Evolutionary conservation across 2,329 filamentous ascomycete species (phyloP).

Genomic region (Cordyceps militaris): DNA sequence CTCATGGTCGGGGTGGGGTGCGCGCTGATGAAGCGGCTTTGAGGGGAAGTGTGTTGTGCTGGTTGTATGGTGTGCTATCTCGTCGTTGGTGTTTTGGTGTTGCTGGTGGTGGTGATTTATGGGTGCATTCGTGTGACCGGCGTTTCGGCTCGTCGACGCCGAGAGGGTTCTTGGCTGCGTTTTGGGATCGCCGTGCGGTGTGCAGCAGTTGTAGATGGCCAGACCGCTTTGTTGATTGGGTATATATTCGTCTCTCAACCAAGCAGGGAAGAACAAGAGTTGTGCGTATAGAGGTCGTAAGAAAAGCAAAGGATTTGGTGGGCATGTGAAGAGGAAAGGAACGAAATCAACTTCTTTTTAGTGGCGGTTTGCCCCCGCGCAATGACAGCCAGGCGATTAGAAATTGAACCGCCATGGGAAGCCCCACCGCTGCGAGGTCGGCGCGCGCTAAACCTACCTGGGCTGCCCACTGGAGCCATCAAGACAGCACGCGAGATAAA

Average conservation of each 20-base stretch:
- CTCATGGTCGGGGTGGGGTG: slow-evolving; percentile 58
- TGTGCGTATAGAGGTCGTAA: too few relatives aligned
- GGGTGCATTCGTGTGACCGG: neutral
- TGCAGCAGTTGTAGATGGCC: too few relatives aligned
- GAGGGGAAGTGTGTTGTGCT: neutral
- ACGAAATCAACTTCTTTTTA: too few relatives aligned
- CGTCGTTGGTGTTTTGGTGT: neutral
- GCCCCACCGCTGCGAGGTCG: slow-evolving; percentile 11
- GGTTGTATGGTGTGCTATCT: neutral
- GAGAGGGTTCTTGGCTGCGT: neutral
- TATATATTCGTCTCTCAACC: too few relatives aligned
- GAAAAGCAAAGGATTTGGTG: too few relatives aligned
- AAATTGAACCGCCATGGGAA: slow-evolving; percentile 2
- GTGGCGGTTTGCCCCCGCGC: slow-evolving; percentile 6
- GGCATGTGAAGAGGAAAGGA: too few relatives aligned
- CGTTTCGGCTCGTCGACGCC: neutral
- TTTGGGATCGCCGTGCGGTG: neutral
- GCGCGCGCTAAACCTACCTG: neutral
- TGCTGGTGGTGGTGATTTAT: neutral
- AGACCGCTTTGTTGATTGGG: too few relatives aligned
- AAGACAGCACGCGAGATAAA: neutral
- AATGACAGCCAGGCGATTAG: slow-evolving; percentile 11
- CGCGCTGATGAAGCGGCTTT: neutral
- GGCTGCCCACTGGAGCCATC: neutral
- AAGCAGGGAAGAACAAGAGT: too few relatives aligned